A percentile compares a stretch with the other conserved stretches of the same genome.
Conservation (phyloP, 768 basidiomycete species). For the Boletus edulis region DNA sequence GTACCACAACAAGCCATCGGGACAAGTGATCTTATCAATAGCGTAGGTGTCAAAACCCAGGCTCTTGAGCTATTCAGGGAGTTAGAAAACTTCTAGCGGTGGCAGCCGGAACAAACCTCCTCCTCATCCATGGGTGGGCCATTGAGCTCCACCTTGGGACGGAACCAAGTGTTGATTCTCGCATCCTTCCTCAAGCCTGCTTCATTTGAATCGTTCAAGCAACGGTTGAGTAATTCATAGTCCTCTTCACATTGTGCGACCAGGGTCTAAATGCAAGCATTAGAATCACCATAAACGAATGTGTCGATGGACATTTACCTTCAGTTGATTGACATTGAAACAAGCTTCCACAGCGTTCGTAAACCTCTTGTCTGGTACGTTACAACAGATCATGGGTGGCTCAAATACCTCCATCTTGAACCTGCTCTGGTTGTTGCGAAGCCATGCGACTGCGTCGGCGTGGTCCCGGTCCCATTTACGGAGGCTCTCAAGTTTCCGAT, state of each 20-base stretch:
- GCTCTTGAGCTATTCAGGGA: conserved; percentile 45
- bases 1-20: conserved; percentile 71
- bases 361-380: conserved; percentile 59
- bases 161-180: conserved; percentile 67
- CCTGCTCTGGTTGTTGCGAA: conserved; percentile 57
- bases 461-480: conserved; percentile 54
- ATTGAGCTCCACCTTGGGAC: conserved; percentile 38
- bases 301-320: conserved; percentile 41
- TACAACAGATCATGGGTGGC: conserved; percentile 75
- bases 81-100: not conserved
- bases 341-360: conserved; percentile 73
- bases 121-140: conserved; percentile 57
- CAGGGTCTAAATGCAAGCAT: conserved; percentile 57
- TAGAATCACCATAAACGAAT: not conserved
- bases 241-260: conserved; percentile 84
- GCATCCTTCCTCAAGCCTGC: conserved; percentile 50
- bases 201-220: conserved; percentile 61
- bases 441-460: conserved; percentile 68
- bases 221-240: conserved; percentile 63
- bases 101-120: conserved; percentile 45
- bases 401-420: conserved; percentile 87
- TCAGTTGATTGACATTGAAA: conserved; percentile 57
- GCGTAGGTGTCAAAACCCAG: conserved; percentile 82
- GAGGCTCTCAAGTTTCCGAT: conserved; percentile 58
- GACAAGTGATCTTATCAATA: conserved; percentile 76